Base-by-base conservation (phyloP, 805 yeast genomes). In the Zygosaccharomyces siamensis region DNA sequence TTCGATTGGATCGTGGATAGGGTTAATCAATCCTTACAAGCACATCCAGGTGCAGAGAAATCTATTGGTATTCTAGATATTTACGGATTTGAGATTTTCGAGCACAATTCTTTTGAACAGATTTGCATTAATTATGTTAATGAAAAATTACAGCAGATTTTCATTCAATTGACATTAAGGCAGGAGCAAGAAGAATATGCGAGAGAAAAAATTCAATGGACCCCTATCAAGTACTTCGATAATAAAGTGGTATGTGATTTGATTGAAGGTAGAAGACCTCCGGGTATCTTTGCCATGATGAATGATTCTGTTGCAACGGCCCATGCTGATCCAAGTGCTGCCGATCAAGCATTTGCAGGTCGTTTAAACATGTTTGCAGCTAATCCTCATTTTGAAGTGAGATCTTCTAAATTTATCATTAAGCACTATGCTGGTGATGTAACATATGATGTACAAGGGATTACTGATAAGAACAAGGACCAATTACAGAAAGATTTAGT, bases 381-480 rank as follows among this genome's bases (percentile, higher is more conserved):
- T 20, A 90, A 89, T 67, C 84, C 87, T 21, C 95, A 93, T 67
- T 89, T 93, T 64, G 97, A 90, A 60, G 78, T 86, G 59, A 82
- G 99, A 63, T 83, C 86, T 54, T 79, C 83, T 30, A 92, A 93
- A 67, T 93, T 93, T 58, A 72, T 93, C 47, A 81, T 93, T 62
- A 90, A 88, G 71, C 99, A 93, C 70, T 93, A 93, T 72, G 99
- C 99, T 20, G 99, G 99, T 64, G 99, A 93, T 71, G 99, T 93
- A 42, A 86, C 89, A 10, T 93, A 93, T 64, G 96, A 90, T 54
- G 83, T 90, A 46, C 72, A 75, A 27, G 85, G 86, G 5, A 89
- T 93, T 87, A 93, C 99, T 2, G 98, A 93, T 68, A 93, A 93
- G 69, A 93, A 93, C 68, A 93, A 93, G 69, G 99, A 93, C 67